Evolutionary conservation across 75 land plant species (phyloP).

Genomic region (Selaginella moellendorffii): DNA sequence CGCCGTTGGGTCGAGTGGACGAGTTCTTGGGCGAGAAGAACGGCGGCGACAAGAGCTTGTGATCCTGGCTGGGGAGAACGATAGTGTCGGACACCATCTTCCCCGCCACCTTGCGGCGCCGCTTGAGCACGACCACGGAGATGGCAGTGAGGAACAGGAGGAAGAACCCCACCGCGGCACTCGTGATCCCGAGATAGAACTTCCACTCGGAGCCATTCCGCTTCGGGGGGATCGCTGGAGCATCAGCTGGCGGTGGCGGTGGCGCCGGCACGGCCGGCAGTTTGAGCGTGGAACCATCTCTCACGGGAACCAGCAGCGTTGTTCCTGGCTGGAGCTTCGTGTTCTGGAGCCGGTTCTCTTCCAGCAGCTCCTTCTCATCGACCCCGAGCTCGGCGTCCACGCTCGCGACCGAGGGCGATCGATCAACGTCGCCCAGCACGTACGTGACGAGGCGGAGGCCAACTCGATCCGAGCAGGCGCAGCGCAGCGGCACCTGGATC

Average conservation of each 20-base stretch:
- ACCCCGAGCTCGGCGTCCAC: no score
- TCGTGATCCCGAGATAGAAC: background rate
- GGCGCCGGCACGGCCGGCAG: background rate
- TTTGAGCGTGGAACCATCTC: background rate
- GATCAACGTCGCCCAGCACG: background rate
- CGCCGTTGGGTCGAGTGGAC: background rate
- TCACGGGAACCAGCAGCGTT: slow-evolving; percentile 6
- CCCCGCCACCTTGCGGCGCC: background rate
- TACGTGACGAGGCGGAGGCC: background rate
- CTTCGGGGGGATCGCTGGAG: background rate
- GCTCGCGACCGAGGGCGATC: background rate
- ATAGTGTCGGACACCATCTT: background rate
- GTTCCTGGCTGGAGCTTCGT: background rate
- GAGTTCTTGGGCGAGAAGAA: background rate
- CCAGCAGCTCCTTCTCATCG: no score
- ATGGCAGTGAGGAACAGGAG: no score
- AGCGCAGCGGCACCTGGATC: background rate
- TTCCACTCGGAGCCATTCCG: background rate
- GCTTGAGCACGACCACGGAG: no score
- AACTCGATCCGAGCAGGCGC: background rate
- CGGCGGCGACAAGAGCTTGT: background rate
- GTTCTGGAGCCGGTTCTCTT: background rate
- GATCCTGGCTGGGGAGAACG: background rate
- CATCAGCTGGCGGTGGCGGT: background rate
- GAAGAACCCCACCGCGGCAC: no score